Base-by-base conservation (phyloP, 208 protist species). In the Balamuthia mandrillaris region DNA sequence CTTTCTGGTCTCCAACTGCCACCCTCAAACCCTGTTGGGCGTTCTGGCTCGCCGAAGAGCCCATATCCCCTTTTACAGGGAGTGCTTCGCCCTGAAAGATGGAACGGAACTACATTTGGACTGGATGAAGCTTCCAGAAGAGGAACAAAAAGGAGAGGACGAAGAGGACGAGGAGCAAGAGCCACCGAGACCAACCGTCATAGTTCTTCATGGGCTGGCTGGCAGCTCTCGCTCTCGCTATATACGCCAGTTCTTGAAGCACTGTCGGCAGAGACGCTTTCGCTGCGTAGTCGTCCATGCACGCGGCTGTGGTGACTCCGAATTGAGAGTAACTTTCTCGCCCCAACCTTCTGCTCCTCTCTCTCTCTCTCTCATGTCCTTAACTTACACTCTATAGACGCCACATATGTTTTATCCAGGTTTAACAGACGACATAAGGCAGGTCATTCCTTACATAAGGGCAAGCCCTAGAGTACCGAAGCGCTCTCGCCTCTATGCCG, bases 151-250 rank as follows among this genome's bases (percentile, higher is more conserved):
- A 41, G 56, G 66, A 77, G 27, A 58, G 66, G 66, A 77, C 66
- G 3, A 31, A 41, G 21, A 45, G 44, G 37, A 45, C 66, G 29
- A 77, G 56, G 66, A 45, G 56, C 66, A n/a, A n/a, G n/a, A n/a
- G n/a, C n/a, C n/a, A n/a, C 66, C 66, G 42, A 21, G 35, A 21
- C 44, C 56, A n/a, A 77, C 66, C 1, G 49, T 41, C 27, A 31
- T 77, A 41, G 56, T 77, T 21, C 66, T 77, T 4, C 66, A 77
- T 33, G 66, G 66, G 12, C 49, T 45, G 4, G 44, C 49, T 41
- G 66, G 66, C 44, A 58, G 44, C 10, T 77, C 66, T 9, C 37
- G 66, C 18, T 77, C 66, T 24, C 66, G 66, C 37, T 77, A 77
- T 33, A 77, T 77, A 21, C 10, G 66, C 37, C 24, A 54, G 16